Percentiles rank a stretch among this genome's conserved stretches.
phyloP scores from a whole-genome alignment of 176 grass and related monocot species.

The Elymus sibiricus region DNA sequence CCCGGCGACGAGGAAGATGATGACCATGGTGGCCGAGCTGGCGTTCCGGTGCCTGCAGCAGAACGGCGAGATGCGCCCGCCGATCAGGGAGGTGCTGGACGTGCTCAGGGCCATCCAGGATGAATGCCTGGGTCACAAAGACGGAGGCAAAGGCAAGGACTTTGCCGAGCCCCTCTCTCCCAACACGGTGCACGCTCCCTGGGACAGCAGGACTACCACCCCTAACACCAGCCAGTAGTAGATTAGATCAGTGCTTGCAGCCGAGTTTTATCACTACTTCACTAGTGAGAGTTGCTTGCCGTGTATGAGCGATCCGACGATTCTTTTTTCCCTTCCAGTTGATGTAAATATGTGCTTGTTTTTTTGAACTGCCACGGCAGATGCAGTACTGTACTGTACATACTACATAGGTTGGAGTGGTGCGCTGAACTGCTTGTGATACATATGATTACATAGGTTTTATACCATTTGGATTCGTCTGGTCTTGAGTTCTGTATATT shows the following conservation, averaged over 20 bases:
- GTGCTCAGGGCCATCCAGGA: constrained; percentile 57
- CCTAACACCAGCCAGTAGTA: constrained; percentile 52
- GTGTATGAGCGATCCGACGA: not conserved
- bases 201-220: constrained; percentile 61
- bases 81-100: constrained; percentile 77
- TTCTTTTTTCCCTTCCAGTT: not conserved
- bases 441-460: not conserved
- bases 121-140: constrained; percentile 8
- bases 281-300: not conserved
- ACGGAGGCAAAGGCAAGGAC: constrained; percentile 40
- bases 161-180: constrained; percentile 33
- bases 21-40: constrained; percentile 87
- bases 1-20: constrained; percentile 57
- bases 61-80: constrained; percentile 83
- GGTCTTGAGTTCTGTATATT: not conserved
- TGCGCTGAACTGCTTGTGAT: not conserved
- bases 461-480: not conserved
- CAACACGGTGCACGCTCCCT: constrained; percentile 52
- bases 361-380: constrained; percentile 3
- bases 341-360: constrained; percentile 38
- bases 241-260: constrained; percentile 12
- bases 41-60: constrained; percentile 93
- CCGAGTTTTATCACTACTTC: not conserved
- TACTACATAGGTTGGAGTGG: not conserved
- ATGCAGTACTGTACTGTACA: constrained; percentile 1